Evolutionary conservation across 2,329 filamentous ascomycete genomes (phyloP).

Genomic region (Teratosphaeriaceae sp.): DNA sequence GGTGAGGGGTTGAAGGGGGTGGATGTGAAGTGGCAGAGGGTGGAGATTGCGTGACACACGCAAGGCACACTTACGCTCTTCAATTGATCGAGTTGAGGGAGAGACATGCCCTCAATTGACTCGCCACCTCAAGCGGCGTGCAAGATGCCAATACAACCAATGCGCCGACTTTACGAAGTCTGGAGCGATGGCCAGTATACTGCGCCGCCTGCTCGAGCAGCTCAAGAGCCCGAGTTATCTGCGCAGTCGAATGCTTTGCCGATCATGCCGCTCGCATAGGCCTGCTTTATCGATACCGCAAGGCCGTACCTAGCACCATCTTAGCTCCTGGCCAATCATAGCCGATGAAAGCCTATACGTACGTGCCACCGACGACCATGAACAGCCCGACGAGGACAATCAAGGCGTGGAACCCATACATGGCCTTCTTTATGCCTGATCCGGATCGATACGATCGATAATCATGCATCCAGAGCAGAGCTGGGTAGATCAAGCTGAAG

Average conservation of each 20-base stretch:
- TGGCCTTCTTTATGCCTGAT: conserved; percentile 22
- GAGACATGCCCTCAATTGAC: no score
- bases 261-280: conserved; percentile 20
- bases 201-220: no score
- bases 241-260: not conserved
- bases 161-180: no score
- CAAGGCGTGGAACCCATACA: conserved; percentile 34
- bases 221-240: not conserved
- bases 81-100: no score
- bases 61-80: no score
- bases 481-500: conserved; percentile 41
- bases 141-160: no score
- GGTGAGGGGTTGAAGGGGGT: not conserved
- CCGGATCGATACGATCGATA: conserved; percentile 36
- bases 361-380: conserved; percentile 39
- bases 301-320: not conserved
- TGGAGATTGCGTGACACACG: not conserved
- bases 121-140: no score
- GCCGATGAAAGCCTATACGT: not conserved
- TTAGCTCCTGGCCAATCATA: not conserved
- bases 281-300: not conserved
- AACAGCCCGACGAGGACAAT: conserved; percentile 40
- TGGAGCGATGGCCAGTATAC: no score
- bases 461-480: conserved; percentile 46
- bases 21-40: not conserved